phyloP scores from a whole-genome alignment of 2,329 filamentous ascomycete species.

The Mycocentrospora acerina region DNA sequence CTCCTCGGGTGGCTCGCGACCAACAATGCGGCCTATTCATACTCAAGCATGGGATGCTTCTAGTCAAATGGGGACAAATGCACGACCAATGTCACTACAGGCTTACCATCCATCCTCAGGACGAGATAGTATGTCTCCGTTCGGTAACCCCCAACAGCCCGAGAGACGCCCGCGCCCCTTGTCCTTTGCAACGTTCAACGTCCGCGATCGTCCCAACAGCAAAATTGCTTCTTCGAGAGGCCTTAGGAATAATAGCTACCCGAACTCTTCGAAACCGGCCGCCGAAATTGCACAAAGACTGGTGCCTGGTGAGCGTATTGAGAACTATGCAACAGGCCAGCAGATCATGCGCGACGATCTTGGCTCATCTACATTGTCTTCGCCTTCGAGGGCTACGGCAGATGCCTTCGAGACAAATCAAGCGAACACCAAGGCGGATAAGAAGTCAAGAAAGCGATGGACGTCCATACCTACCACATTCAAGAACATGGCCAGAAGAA shows the following conservation, averaged over 20 bases:
- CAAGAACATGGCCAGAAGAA: constrained; percentile 21
- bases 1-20: constrained; percentile 19
- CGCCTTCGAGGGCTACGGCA: constrained; percentile 9
- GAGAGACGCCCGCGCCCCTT: constrained; percentile 23
- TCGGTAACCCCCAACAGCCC: constrained; percentile 17
- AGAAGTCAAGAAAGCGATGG: constrained; percentile 25
- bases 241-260: constrained; percentile 24
- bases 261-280: constrained; percentile 25
- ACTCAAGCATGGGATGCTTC: constrained; percentile 17
- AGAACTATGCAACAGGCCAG: constrained; percentile 21
- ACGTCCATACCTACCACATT: constrained; percentile 24
- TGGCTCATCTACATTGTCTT: constrained; percentile 22
- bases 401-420: constrained; percentile 7
- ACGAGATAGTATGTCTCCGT: constrained; percentile 12
- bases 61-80: neutral
- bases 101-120: constrained; percentile 10
- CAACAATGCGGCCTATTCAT: constrained; percentile 15
- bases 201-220: constrained; percentile 24
- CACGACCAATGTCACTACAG: constrained; percentile 18
- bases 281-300: constrained; percentile 18
- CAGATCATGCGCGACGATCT: constrained; percentile 18
- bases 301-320: constrained; percentile 24
- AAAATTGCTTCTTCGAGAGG: constrained; percentile 35
- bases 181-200: constrained; percentile 27
- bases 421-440: constrained; percentile 18